phyloP scores from a whole-genome alignment of 139 green algal genomes.

The Chlamydomonas asymmetrica region DNA sequence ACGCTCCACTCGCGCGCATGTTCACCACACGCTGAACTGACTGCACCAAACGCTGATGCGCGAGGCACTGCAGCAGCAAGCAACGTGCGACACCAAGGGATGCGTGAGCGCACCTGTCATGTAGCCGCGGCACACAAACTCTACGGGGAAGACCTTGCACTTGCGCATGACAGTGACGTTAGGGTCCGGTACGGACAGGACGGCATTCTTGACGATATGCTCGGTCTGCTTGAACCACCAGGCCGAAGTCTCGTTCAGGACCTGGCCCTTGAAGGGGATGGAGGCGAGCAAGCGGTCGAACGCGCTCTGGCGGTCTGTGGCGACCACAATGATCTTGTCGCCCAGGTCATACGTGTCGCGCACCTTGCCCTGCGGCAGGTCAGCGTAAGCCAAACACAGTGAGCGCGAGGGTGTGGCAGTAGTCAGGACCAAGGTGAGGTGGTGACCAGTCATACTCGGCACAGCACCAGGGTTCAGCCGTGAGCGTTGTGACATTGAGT shows the following conservation, averaged over 20 bases:
- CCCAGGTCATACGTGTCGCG: constrained; percentile 93
- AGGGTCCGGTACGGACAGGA: constrained; percentile 84
- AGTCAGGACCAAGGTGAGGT: not conserved
- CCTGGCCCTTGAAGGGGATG: constrained; percentile 96
- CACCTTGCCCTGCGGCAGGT: constrained; percentile 85
- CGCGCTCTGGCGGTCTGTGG: constrained; percentile 93
- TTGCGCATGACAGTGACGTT: constrained; percentile 94
- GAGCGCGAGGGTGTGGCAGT: not conserved
- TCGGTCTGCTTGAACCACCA: constrained; percentile 96
- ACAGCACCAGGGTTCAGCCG: not conserved
- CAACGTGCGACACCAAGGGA: not conserved
- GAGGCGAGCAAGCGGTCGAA: constrained; percentile 94
- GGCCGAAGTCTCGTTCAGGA: constrained; percentile 93
- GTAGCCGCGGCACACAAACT: constrained; percentile 96
- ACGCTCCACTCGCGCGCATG: too few relatives aligned
- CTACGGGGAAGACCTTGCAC: constrained; percentile 94
- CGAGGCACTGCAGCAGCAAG: not conserved
- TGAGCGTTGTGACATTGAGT: not conserved
- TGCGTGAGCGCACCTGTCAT: constrained; percentile 75
- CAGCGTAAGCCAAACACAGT: not conserved
- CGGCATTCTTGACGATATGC: constrained; percentile 88
- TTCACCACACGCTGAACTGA: too few relatives aligned
- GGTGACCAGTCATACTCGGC: not conserved
- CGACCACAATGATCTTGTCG: constrained; percentile 91
- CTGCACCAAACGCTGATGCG: too few relatives aligned